Base-by-base conservation (phyloP, 768 basidiomycete genomes). In the Amanita rubescens region DNA sequence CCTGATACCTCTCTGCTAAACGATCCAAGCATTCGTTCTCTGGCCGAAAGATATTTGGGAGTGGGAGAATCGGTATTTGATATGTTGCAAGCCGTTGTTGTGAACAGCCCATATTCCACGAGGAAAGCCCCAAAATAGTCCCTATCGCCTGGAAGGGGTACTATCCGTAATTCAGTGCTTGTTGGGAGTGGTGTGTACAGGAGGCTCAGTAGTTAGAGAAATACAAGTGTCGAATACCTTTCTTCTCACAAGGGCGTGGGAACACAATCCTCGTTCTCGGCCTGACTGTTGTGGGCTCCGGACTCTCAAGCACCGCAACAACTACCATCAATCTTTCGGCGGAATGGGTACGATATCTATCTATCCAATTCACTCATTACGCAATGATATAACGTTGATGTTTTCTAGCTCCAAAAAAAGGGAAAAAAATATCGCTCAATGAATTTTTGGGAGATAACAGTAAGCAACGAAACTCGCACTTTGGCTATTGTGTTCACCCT, bases 41-140 rank as follows among this genome's bases (percentile, higher is more conserved):
- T 90, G 9, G 84, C 90, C 2, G 89, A 96, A 60, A 80, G 77
- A 54, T 94, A 92, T 64, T 75, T 98, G 48, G 81, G 84, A 33
- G 73, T 93, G 22, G 95, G 95, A 49, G 95, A 97, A 69, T 82
- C 85, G 3, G 68, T 95, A 32, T 97, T 95, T 71, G 89, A 91
- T 63, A 78, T 93, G 67, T 72, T 87, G 33, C 86, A 93, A 62
- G 85, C 82, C 10, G 82, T 85, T 2, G 90, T 84, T n/a, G 89
- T 96, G 57, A 92, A 87, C 65, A 94, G 85, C 64, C 60, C 74
- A 8, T 96, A 89, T 63, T 97, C 89, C 74, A 85, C 79, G 74
- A 78, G 76, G 61, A 67, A 42, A 12, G 14, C 19, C 17, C 9
- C 44, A 12, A 53, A 25, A 46, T 53, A 46, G 35, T 34, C 14